These are phyloP conservation scores for Pulicaria dysenterica DNA, from an alignment of 129 eudicot species.

Conservation along the genomic window DNA sequence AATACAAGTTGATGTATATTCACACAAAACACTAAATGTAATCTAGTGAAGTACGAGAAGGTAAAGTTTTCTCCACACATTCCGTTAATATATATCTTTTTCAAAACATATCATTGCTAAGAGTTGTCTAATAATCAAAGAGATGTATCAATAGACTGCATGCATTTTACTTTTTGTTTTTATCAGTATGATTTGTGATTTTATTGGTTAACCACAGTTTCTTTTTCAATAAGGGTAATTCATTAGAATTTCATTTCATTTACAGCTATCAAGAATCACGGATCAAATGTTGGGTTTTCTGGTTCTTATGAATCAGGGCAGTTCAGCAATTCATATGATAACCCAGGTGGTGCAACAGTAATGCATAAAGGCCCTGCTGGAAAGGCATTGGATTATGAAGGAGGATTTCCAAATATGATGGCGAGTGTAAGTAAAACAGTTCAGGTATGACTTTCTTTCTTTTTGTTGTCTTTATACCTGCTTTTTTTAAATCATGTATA, in stretches of 20 bases:
- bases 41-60: background rate
- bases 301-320: constrained; percentile 54
- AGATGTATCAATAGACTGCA: background rate
- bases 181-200: constrained; percentile 8
- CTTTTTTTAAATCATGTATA: background rate
- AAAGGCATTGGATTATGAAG: constrained; percentile 60
- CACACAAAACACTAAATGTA: background rate
- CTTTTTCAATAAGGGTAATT: constrained; percentile 14
- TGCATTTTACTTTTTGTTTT: background rate
- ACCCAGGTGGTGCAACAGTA: constrained; percentile 50
- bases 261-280: constrained; percentile 53
- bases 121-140: no score
- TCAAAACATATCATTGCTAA: no score
- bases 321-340: constrained; percentile 55
- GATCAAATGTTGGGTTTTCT: constrained; percentile 43
- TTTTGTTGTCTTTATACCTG: background rate
- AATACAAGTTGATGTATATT: background rate
- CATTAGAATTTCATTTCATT: constrained; percentile 9
- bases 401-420: constrained; percentile 45
- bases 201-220: constrained; percentile 17
- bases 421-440: constrained; percentile 47
- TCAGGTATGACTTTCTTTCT: constrained; percentile 51
- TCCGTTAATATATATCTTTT: background rate
- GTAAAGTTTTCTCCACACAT: background rate
- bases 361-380: constrained; percentile 54